phyloP scores from a whole-genome alignment of 208 protist species.

The Jaenimonas drosophilae region DNA sequence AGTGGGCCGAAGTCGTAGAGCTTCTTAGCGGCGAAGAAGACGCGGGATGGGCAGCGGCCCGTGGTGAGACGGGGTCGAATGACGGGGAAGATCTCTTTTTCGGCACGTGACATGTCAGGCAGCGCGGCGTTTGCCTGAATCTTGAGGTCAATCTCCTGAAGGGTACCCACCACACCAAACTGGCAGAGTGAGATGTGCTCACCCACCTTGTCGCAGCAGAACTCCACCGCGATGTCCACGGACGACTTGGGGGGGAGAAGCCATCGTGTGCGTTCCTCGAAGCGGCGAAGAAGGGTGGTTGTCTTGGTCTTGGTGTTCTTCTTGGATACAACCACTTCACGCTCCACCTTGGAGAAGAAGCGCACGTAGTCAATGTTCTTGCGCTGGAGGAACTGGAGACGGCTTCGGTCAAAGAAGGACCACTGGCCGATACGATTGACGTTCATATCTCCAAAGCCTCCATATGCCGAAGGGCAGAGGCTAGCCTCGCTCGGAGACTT shows the following conservation, averaged over 20 bases:
- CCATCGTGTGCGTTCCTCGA: slow-evolving; percentile 80
- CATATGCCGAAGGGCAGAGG: not conserved
- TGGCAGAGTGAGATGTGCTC: slow-evolving; percentile 18
- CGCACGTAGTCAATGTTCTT: slow-evolving; percentile 28
- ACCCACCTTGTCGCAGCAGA: slow-evolving; percentile 56
- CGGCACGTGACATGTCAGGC: slow-evolving; percentile 83
- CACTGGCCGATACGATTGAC: slow-evolving; percentile 11
- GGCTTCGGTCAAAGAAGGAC: slow-evolving; percentile 17
- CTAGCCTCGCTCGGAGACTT: not conserved
- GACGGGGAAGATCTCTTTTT: slow-evolving; percentile 74
- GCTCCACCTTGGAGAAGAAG: slow-evolving; percentile 63
- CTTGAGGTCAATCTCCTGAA: slow-evolving; percentile 45
- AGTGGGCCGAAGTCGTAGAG: slow-evolving; percentile 94
- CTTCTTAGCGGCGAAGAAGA: slow-evolving; percentile 50
- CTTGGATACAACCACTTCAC: slow-evolving; percentile 23
- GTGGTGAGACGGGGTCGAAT: slow-evolving; percentile 18
- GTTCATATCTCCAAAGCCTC: not conserved
- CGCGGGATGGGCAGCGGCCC: slow-evolving; percentile 30
- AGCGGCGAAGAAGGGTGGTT: slow-evolving; percentile 10
- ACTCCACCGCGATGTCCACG: slow-evolving; percentile 63
- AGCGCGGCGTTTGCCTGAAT: slow-evolving; percentile 40
- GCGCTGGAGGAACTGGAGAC: slow-evolving; percentile 1
- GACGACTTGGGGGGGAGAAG: slow-evolving; percentile 55
- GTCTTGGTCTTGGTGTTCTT: slow-evolving; percentile 33
- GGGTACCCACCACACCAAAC: slow-evolving; percentile 79